A percentile compares a stretch with the other conserved stretches of the same genome.
These are phyloP conservation scores for Vitis rotundifolia DNA, from an alignment of 164 flowering plant genomes.

Conservation along the genomic window DNA sequence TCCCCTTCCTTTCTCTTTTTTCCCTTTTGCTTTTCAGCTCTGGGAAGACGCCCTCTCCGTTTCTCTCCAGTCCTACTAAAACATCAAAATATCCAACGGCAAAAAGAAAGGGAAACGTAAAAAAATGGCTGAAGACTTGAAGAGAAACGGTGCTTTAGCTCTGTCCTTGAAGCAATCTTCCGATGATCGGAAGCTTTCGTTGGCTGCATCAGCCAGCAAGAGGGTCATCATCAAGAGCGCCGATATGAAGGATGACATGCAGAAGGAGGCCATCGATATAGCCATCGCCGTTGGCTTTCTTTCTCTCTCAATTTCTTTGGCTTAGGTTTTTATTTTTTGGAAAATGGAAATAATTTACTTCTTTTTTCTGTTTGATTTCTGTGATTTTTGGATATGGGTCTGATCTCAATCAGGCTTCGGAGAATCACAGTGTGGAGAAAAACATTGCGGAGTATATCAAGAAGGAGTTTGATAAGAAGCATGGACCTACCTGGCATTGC, in stretches of 20 bases:
- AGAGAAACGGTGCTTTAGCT: conserved; percentile 31
- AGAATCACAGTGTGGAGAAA: conserved; percentile 86
- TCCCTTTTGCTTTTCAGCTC: too few species aligned
- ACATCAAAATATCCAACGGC: not conserved
- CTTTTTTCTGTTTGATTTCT: conserved; percentile 1
- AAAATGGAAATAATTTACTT: not conserved
- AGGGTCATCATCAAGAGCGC: conserved; percentile 82
- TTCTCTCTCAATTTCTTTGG: conserved; percentile 15
- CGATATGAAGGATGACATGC: conserved; percentile 90
- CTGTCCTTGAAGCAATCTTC: conserved; percentile 21
- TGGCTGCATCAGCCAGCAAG: conserved; percentile 35
- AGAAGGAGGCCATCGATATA: conserved; percentile 84
- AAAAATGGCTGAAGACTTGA: conserved; percentile 34
- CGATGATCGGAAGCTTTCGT: conserved; percentile 40
- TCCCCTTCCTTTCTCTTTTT: too few species aligned
- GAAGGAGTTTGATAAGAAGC: conserved; percentile 94
- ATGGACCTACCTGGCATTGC: conserved; percentile 99
- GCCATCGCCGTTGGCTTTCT: conserved; percentile 55
- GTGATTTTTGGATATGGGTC: not conserved
- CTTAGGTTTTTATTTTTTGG: not conserved
- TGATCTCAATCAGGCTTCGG: conserved; percentile 63
- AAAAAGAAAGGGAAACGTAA: not conserved
- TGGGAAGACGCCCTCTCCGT: too few species aligned
- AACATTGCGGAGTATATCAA: conserved; percentile 93
- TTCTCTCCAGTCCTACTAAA: too few species aligned